These are phyloP conservation scores for Pyrrhoderma lamaoense DNA, from an alignment of 1,284 basidiomycete genomes.

Conservation along the genomic window DNA sequence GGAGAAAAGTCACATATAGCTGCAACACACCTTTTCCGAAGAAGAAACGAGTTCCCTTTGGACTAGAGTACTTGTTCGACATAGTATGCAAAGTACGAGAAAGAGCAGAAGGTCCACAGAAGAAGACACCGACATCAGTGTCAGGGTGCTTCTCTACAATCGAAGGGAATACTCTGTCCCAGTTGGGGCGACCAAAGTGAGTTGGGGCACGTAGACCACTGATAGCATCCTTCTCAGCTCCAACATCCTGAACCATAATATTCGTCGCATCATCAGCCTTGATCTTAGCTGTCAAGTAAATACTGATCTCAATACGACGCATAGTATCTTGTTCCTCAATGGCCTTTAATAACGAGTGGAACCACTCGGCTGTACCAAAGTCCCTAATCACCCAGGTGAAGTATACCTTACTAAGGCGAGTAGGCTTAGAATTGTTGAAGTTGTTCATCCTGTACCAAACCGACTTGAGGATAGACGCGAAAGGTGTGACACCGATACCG, in stretches of 20 bases:
- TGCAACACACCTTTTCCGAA: constrained; percentile 68
- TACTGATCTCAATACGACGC: constrained; percentile 83
- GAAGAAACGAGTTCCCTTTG: constrained; percentile 78
- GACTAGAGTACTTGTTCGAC: constrained; percentile 81
- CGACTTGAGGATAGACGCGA: constrained; percentile 86
- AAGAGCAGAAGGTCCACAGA: constrained; percentile 71
- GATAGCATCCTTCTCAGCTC: constrained; percentile 82
- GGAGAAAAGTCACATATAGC: neutral
- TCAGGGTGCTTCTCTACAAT: constrained; percentile 74
- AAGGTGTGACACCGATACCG: constrained; percentile 90
- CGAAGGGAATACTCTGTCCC: constrained; percentile 76
- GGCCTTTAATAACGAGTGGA: constrained; percentile 85
- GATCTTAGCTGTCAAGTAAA: constrained; percentile 83
- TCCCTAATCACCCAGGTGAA: constrained; percentile 88
- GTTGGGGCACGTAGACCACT: constrained; percentile 81
- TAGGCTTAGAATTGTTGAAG: constrained; percentile 61
- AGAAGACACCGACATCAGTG: constrained; percentile 83
- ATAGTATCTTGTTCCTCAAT: constrained; percentile 86
- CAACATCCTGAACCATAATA: constrained; percentile 83
- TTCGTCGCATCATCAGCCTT: constrained; percentile 87
- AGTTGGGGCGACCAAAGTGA: constrained; percentile 91
- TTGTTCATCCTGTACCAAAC: constrained; percentile 94
- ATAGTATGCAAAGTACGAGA: constrained; percentile 66
- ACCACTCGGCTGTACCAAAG: constrained; percentile 83
- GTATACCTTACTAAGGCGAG: constrained; percentile 77